These are phyloP conservation scores for Phoenix dactylifera DNA, from an alignment of 176 grass and related monocot species.

Conservation along the genomic window DNA sequence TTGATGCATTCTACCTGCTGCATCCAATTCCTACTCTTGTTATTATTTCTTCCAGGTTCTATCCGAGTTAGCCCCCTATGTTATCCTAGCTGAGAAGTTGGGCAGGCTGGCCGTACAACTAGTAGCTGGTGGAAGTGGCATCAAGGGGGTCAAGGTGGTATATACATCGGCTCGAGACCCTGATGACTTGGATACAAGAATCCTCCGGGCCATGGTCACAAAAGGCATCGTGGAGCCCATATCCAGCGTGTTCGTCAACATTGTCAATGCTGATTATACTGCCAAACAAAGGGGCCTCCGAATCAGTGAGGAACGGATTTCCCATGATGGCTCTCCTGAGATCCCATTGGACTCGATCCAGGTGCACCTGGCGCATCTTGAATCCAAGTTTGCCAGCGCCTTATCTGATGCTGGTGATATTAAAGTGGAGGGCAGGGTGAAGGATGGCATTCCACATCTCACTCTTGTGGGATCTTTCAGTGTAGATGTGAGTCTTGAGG, in stretches of 20 bases:
- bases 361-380: constrained; percentile 64
- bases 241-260: constrained; percentile 59
- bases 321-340: constrained; percentile 46
- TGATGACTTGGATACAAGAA: constrained; percentile 68
- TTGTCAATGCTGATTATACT: constrained; percentile 73
- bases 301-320: constrained; percentile 51
- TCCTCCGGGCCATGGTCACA: constrained; percentile 57
- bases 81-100: constrained; percentile 78
- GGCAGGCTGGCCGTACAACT: constrained; percentile 75
- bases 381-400: constrained; percentile 74
- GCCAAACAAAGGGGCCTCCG: constrained; percentile 62
- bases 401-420: constrained; percentile 54
- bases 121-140: constrained; percentile 58
- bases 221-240: constrained; percentile 82
- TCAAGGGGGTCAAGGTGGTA: constrained; percentile 60
- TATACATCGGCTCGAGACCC: constrained; percentile 56
- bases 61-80: constrained; percentile 57
- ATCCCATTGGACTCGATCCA: constrained; percentile 56
- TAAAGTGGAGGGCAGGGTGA: constrained; percentile 62
- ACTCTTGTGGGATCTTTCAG: constrained; percentile 58
- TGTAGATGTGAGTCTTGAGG: constrained; percentile 73
- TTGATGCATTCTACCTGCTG: neutral
- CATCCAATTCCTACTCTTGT: constrained; percentile 2
- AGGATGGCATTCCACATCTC: constrained; percentile 51
- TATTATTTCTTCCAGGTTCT: constrained; percentile 28